Base-by-base conservation (phyloP, 2,329 filamentous ascomycete genomes). In the Sphaceloma murrayae region DNA sequence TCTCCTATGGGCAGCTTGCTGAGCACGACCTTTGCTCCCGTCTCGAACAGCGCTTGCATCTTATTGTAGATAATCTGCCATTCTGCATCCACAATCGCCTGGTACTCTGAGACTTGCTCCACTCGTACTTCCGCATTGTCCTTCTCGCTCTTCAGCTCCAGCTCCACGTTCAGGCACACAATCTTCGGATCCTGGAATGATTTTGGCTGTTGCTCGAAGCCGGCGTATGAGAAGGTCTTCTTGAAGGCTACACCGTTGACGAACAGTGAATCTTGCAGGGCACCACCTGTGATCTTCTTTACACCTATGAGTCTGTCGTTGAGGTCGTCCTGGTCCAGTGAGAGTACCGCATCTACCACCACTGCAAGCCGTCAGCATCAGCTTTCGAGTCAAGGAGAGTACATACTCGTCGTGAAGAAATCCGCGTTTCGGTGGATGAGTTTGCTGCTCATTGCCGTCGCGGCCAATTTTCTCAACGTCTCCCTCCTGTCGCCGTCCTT, bases 1-100 rank as follows among this genome's bases (percentile, higher is more conserved):
- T 98, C 91, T 59, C 91, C 91, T 59, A 98, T 96, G 30, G 91
- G 91, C 50, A 96, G 74, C 69, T 95, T 96, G 68, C 86, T 94
- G 47, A 98, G 79, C 31, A 98, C 87, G 42, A 98, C 87, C 76
- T 95, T 94, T 52, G 91, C 91, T 45, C 91, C 91, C 4, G 89
- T 95, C 67, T 89, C 80, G 74, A 89, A 77, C 44, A 94, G 70
- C 38, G 89, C 85, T 70, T 98, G 91, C 63, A 98, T 84, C 75
- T 98, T 98, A 73, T 95, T 89, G 78, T 82, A 96, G 65, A 98
- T 98, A 62, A 98, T 98, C 67, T 95, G 87, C 91, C 91, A 98
- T 67, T 98, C 91, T 21, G 91, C 91, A 60, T 98, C 91, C 61
- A 98, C 91, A 55, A 98, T 95, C 51, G 91, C 91, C 69, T 98